Base-by-base conservation (phyloP, 1,139 yeast genomes). In the Kluyveromyces sp. region DNA sequence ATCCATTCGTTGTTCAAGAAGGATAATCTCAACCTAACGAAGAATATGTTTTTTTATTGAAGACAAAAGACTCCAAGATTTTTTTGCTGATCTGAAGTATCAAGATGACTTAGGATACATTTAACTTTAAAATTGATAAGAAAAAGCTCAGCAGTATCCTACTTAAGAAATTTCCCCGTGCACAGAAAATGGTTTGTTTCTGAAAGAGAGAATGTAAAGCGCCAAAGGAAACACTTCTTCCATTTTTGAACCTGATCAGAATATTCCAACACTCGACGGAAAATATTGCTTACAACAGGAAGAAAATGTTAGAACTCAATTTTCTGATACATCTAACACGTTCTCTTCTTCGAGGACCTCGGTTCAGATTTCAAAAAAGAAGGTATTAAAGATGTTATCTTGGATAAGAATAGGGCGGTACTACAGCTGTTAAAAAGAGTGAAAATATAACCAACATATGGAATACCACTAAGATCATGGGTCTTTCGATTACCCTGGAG, bases 391-490 rank as follows among this genome's bases (percentile, higher is more conserved):
- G 7, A 10, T 2, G 4, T 4, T 27, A 31, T 7, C n/a, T 27
- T 37, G 8, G 66, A 85, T 58, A 79, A 78, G 54, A 85, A 86
- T 60, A 68, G 95, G 46, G 82, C 82, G 57, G 83, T 87, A 0
- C 66, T 86, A 30, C 71, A 90, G 48, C 77, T 84, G 54, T 65
- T 87, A 44, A 81, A 69, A 55, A 73, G 78, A 85, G 86, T n/a
- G 96, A 87, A 59, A 75, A 73, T 45, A 83, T 87, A 29, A 72
- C 70, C 10, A 77, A 78, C 7, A 65, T 87, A n/a, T 81, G 87
- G 81, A 87, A 87, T 61, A 78, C 84, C 2, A 78, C 89, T 50
- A 80, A 81, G 45, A 77, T 87, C 27, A 69, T 81, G 49, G 95
- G 95, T 0, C 66, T 87, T 26, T 85, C 81, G 26, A 79, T 89